Base-by-base conservation (phyloP, 2,329 filamentous ascomycete genomes). In the Botrytis fabae region DNA sequence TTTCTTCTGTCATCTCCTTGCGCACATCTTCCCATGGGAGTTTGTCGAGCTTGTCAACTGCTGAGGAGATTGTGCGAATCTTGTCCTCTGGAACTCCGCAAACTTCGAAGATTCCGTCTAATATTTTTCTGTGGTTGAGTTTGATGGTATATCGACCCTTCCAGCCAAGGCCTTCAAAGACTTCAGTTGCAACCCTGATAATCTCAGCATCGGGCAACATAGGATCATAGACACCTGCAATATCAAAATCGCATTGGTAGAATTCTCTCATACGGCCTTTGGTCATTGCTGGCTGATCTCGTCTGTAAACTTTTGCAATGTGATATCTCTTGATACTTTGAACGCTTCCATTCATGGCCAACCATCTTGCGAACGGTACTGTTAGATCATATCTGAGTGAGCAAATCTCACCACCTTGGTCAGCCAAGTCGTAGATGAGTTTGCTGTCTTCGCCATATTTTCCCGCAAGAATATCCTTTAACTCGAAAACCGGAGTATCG, bases 161-260 rank as follows among this genome's bases (percentile, higher is more conserved):
- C 90, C 91, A 94, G 32, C 91, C 92, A 51, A 98, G 85, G 65
- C 88, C 89, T 77, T 95, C 89, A 79, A 98, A 97, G 59, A 97
- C 92, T 81, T 98, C 94, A 78, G 89, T 90, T 68, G 93, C 89
- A 77, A 98, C 94, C 73, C 92, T 88, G 78, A 98, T 84, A 74
- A 97, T 92, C 84, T 98, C 95, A 54, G 94, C 93, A 80, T 98
- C 95, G 73, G 95, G 93, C 40, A 97, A 88, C 94, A 98, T 97
- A 71, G 93, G 84, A 81, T 97, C 95, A 84, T 94, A 97, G 60
- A 85, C 86, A 75, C 95, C 94, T 20, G 95, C 95, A 83, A 98
- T 95, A 81, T 98, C 95, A 80, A 98, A 97, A 84, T 98, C 95
- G 85, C 95, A 98, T 83, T 98, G 95, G 85, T 97, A 97, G 83